Conservation (phyloP, 2,329 filamentous ascomycete genomes). For the Dactylellina haptotyla region DNA sequence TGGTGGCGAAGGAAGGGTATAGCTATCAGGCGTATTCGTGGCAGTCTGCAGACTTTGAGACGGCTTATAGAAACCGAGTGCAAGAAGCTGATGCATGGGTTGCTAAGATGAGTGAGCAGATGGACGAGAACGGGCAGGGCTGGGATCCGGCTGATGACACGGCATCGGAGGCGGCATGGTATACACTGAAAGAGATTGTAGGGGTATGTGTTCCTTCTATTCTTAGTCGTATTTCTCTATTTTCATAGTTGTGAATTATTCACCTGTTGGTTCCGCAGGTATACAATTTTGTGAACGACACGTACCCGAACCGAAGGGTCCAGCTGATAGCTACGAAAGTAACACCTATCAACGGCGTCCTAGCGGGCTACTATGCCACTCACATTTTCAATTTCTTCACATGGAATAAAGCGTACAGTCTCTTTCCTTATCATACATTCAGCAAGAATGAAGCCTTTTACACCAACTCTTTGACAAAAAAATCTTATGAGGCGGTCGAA, state of each 20-base stretch:
- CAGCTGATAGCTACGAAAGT: conserved; percentile 27
- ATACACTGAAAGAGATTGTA: conserved; percentile 5
- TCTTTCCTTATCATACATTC: conserved; percentile 51
- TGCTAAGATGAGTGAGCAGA: background rate
- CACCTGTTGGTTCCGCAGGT: conserved; percentile 12
- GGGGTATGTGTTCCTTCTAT: conserved; percentile 20
- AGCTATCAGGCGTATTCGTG: conserved; percentile 26
- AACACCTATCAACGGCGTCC: conserved; percentile 15
- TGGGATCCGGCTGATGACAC: background rate
- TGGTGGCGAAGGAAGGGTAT: conserved; percentile 30
- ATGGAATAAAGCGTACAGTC: conserved; percentile 41
- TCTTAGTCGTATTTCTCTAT: background rate
- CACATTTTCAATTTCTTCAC: conserved; percentile 52
- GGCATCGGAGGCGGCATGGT: background rate
- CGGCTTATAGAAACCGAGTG: background rate
- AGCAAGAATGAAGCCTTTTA: conserved; percentile 13
- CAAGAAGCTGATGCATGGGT: background rate
- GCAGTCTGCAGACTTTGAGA: conserved; percentile 11
- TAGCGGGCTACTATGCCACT: conserved; percentile 42
- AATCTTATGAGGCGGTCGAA: background rate
- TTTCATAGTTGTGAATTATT: background rate
- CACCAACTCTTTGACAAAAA: conserved; percentile 1
- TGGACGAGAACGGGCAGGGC: background rate
- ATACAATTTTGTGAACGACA: conserved; percentile 32
- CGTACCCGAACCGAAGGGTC: conserved; percentile 6